Percentiles rank a stretch among this genome's conserved stretches.
These are phyloP conservation scores for Sesbania bispinosa DNA, from an alignment of 306 rosid species.

Conservation along the genomic window DNA sequence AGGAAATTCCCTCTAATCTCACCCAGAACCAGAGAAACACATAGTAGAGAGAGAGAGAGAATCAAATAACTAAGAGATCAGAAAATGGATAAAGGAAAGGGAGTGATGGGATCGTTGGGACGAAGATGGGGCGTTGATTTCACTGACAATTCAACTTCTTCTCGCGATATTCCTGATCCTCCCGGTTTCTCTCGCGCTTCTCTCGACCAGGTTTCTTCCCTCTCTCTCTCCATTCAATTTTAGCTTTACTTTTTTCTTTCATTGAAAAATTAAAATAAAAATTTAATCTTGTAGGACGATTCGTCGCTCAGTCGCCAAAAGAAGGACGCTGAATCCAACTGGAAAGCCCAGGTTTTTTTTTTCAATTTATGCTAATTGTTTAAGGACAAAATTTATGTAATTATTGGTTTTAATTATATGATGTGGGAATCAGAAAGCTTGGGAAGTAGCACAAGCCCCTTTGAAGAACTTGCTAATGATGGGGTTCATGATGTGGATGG, in stretches of 20 bases:
- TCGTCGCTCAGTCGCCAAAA: slow-evolving; percentile 84
- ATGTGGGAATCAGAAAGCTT: slow-evolving; percentile 83
- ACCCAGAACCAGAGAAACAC: too few relatives aligned
- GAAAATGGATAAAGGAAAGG: slow-evolving; percentile 80
- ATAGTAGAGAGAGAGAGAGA: too few relatives aligned
- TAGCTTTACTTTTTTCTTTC: not conserved
- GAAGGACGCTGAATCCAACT: slow-evolving; percentile 91
- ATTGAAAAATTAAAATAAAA: not conserved
- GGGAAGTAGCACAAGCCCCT: slow-evolving; percentile 99
- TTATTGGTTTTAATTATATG: not conserved
- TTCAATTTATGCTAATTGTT: not conserved
- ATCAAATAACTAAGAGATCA: too few relatives aligned
- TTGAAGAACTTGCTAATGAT: slow-evolving; percentile 95
- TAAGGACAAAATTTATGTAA: not conserved
- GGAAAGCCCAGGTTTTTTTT: slow-evolving; percentile 77
- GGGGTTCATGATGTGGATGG: slow-evolving; percentile 99
- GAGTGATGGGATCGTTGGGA: slow-evolving; percentile 54
- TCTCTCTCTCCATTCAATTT: not conserved
- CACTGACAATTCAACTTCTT: slow-evolving; percentile 67
- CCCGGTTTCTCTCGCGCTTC: slow-evolving; percentile 96
- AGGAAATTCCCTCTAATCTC: too few relatives aligned
- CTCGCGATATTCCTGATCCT: slow-evolving; percentile 80
- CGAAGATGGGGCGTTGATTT: slow-evolving; percentile 93
- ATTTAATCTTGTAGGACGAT: slow-evolving; percentile 54
- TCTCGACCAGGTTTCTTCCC: slow-evolving; percentile 53